Base-by-base conservation (phyloP, 2,329 filamentous ascomycete genomes). In the Davidsoniella australis region DNA sequence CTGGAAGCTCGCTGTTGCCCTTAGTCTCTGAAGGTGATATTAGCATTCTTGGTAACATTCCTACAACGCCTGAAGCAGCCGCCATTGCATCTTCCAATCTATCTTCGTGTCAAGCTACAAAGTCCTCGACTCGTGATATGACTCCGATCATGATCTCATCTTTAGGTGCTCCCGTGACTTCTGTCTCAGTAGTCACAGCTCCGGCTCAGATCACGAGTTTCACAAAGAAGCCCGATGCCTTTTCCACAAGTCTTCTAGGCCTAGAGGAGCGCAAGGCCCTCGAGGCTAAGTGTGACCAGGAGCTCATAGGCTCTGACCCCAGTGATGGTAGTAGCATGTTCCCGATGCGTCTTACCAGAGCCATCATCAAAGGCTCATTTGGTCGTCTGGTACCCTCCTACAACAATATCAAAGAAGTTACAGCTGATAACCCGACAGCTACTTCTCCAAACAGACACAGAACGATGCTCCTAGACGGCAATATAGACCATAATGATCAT, bases 281-380 rank as follows among this genome's bases (percentile, higher is more conserved):
- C 20, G 49, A 51, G 20, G 23, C 16, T 8, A 47, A 51, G 38
- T 36, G 12, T 8, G 49, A 48, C 2, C 39, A 45, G 41, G 45
- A 47, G 2, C 37, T 51, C 9, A 51, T 51, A 45, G 45, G 45
- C 2, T 45, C 45, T 16, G 16, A 23, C 12, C 9, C 16, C n/a
- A 37, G 12, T 3, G 49, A 45, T 24, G 33, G 29, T 17, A 48
- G 17, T 38, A 36, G 38, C 7, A 48, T 47, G 12, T 51, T 51
- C 45, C 49, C 49, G 9, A 41, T 48, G 18, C 41, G 49, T 10
- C 36, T 51, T 17, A 48, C 41, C 18, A 33, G 40, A 36, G 49
- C 49, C 45, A 45, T 51, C 36, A 45, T 48, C 33, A 26, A 43
- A 37, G 45, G 45, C 20, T 51, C 49, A 1, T 39, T 51, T 48